Conservation (phyloP, 306 rosid species). For the Quillaja saponaria region DNA sequence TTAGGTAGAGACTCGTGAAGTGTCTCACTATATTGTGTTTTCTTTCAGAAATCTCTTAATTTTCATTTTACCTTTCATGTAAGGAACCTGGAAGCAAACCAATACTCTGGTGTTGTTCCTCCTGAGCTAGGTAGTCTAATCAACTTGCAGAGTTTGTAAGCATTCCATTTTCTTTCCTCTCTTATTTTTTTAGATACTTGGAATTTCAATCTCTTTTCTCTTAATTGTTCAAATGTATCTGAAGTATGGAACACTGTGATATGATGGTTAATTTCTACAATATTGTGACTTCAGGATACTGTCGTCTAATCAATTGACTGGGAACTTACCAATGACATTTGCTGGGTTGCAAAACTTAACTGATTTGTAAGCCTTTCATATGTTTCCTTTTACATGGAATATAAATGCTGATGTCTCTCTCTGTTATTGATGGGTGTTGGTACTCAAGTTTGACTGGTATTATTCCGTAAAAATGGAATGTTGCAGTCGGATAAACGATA, state of each 20-base stretch:
- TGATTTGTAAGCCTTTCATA: constrained; percentile 56
- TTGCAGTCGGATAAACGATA: constrained; percentile 83
- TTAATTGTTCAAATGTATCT: constrained; percentile 5
- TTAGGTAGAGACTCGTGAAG: background rate
- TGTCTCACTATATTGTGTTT: constrained; percentile 14
- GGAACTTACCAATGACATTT: constrained; percentile 60
- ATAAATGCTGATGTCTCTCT: background rate
- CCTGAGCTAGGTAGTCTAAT: constrained; percentile 62
- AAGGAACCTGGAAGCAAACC: constrained; percentile 81
- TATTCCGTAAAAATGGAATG: background rate
- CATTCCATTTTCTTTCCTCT: constrained; percentile 27
- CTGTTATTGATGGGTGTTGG: background rate
- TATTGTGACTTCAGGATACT: constrained; percentile 50
- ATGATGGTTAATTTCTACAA: constrained; percentile 23
- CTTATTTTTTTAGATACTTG: constrained; percentile 1
- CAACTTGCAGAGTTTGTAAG: constrained; percentile 65
- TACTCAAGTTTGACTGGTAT: constrained; percentile 18
- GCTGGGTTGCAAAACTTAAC: constrained; percentile 52
- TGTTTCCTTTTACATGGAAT: constrained; percentile 16
- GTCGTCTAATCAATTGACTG: constrained; percentile 74
- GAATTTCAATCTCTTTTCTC: constrained; percentile 1
- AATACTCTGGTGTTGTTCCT: constrained; percentile 68
- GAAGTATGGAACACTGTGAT: constrained; percentile 18
- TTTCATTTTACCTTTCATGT: constrained; percentile 16
- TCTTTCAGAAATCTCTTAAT: constrained; percentile 5